A percentile compares a stretch with the other conserved stretches of the same genome.
Conservation (phyloP, 208 protist genomes). For the Naegleria gruberi region DNA sequence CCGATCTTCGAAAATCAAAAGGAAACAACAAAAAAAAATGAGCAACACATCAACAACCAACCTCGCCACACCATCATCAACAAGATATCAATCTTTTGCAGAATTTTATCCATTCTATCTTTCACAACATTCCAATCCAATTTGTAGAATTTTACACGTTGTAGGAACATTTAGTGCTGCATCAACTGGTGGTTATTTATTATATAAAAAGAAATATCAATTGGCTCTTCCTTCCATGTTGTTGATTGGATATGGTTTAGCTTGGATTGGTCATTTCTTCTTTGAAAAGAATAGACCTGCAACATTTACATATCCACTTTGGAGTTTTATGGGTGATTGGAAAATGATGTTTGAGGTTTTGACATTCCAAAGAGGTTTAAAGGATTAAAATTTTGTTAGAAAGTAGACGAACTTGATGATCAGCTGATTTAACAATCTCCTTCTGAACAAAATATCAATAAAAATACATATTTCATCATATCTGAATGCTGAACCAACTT, state of each 20-base stretch:
- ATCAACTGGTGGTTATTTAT: neutral
- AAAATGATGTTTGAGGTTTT: slow-evolving; percentile 38
- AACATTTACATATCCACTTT: slow-evolving; percentile 40
- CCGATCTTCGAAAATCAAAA: too few relatives aligned
- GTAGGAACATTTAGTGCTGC: neutral
- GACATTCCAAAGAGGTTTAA: slow-evolving; percentile 5
- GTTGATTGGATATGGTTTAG: neutral
- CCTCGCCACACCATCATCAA: neutral
- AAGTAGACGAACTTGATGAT: too few relatives aligned
- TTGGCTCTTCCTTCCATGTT: neutral
- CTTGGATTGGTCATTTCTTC: slow-evolving; percentile 43
- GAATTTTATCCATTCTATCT: slow-evolving; percentile 4
- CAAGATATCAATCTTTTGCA: neutral
- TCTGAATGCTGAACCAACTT: too few relatives aligned
- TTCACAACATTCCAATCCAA: neutral
- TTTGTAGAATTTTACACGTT: neutral
- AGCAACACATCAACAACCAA: neutral
- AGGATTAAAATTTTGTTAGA: too few relatives aligned
- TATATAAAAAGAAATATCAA: neutral
- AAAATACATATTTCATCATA: too few relatives aligned
- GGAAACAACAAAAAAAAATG: neutral
- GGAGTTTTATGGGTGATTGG: slow-evolving; percentile 32
- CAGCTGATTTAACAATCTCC: too few relatives aligned
- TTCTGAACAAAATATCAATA: too few relatives aligned
- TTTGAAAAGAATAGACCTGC: slow-evolving; percentile 46